A percentile compares a stretch with the other conserved stretches of the same genome.
Evolutionary conservation across 2,329 filamentous ascomycete species (phyloP).

Genomic region (Aspergillus caelatus): DNA sequence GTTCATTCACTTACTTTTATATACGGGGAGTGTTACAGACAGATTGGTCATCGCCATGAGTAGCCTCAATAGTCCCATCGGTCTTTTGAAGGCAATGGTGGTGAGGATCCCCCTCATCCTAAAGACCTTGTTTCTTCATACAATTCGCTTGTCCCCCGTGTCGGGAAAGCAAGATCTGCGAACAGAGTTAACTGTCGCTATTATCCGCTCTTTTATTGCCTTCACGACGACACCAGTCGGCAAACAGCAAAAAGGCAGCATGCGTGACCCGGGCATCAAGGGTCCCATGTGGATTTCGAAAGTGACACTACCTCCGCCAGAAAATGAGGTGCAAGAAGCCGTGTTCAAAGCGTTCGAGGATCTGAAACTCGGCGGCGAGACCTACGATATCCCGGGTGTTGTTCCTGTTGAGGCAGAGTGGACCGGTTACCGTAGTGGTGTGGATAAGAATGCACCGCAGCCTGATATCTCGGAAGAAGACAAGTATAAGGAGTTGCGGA

Average conservation of each 20-base stretch:
- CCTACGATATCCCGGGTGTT: conserved; percentile 40
- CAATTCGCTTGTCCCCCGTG: conserved; percentile 67
- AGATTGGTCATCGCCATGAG: conserved; percentile 24
- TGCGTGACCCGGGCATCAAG: conserved; percentile 69
- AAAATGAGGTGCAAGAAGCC: conserved; percentile 45
- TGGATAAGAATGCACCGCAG: conserved; percentile 39
- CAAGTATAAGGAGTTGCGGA: conserved; percentile 45
- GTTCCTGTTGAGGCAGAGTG: conserved; percentile 48
- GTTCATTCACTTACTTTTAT: background rate
- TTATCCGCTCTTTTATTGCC: conserved; percentile 68
- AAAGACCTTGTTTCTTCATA: conserved; percentile 46
- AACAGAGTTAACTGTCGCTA: conserved; percentile 70
- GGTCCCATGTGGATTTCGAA: conserved; percentile 81
- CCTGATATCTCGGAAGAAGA: conserved; percentile 47
- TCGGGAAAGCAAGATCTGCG: conserved; percentile 77
- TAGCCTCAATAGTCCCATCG: conserved; percentile 24
- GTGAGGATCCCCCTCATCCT: conserved; percentile 45
- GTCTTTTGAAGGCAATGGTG: conserved; percentile 42
- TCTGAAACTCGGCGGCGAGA: conserved; percentile 42
- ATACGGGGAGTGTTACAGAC: background rate
- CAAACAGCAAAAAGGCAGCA: conserved; percentile 64
- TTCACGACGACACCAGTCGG: conserved; percentile 56
- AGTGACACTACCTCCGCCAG: conserved; percentile 63
- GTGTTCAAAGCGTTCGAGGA: conserved; percentile 43
- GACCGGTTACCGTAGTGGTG: conserved; percentile 47